These are phyloP conservation scores for Paecilomyces variotii DNA, from an alignment of 2,329 filamentous ascomycete species.

Conservation along the genomic window DNA sequence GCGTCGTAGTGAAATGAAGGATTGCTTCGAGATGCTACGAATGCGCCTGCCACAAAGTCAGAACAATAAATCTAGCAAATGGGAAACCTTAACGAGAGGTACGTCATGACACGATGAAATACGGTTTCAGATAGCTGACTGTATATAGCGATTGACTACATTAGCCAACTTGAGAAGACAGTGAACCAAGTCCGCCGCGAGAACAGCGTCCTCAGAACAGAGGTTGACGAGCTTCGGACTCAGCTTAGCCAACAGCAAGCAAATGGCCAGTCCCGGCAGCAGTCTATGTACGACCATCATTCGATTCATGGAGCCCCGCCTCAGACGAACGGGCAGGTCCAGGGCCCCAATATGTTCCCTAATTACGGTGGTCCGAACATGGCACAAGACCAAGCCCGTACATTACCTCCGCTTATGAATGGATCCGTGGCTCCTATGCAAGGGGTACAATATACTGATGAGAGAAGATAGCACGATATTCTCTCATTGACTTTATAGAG, in stretches of 20 bases:
- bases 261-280: constrained; percentile 22
- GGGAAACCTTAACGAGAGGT: constrained; percentile 44
- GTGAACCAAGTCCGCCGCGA: constrained; percentile 31
- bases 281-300: constrained; percentile 28
- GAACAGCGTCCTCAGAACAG: constrained; percentile 25
- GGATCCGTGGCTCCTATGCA: constrained; percentile 40
- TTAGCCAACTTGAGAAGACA: constrained; percentile 35
- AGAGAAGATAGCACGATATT: constrained; percentile 27
- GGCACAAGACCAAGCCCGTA: constrained; percentile 36
- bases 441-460: constrained; percentile 44
- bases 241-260: constrained; percentile 29
- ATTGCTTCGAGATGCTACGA: constrained; percentile 41
- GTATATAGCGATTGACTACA: constrained; percentile 40
- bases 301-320: constrained; percentile 19
- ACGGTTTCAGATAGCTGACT: constrained; percentile 8
- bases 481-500: too few relatives aligned
- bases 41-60: constrained; percentile 37
- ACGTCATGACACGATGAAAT: constrained; percentile 5
- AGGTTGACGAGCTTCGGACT: constrained; percentile 31
- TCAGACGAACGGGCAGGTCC: constrained; percentile 26
- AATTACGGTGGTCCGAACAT: constrained; percentile 21
- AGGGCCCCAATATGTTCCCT: constrained; percentile 19
- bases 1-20: constrained; percentile 46
- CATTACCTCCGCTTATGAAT: constrained; percentile 41
- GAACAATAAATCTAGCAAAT: constrained; percentile 46